Percentiles rank a stretch among this genome's conserved stretches.
Evolutionary conservation across 2,329 filamentous ascomycete species (phyloP).

Genomic region (Spiromastix sp.): DNA sequence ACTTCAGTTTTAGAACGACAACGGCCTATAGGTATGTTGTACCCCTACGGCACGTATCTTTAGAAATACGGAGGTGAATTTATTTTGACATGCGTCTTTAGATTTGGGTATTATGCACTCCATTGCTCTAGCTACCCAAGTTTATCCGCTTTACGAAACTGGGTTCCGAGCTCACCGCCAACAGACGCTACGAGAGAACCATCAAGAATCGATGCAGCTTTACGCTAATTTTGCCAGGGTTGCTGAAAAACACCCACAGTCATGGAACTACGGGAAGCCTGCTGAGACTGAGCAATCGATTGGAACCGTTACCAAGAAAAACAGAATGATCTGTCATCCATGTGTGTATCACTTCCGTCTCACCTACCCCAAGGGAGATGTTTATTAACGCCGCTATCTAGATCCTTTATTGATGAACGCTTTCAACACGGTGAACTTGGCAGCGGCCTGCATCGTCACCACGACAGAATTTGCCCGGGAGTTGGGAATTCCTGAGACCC

Average conservation of each 20-base stretch:
- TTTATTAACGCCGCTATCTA: no score
- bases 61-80: not conserved
- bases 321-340: constrained; percentile 59
- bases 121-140: constrained; percentile 54
- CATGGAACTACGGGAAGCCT: constrained; percentile 47
- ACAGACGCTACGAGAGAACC: constrained; percentile 47
- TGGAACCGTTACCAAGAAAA: constrained; percentile 43
- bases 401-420: constrained; percentile 62
- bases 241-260: constrained; percentile 41
- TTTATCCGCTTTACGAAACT: constrained; percentile 60
- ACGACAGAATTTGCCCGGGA: constrained; percentile 44
- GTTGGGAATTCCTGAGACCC: constrained; percentile 43
- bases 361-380: not conserved
- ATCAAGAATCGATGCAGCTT: constrained; percentile 47
- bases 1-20: constrained; percentile 30
- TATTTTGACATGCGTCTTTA: constrained; percentile 17
- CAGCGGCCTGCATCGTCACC: constrained; percentile 51
- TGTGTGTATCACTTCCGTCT: constrained; percentile 36
- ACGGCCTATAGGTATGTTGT: constrained; percentile 3
- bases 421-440: constrained; percentile 58
- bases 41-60: not conserved
- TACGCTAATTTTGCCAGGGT: constrained; percentile 53
- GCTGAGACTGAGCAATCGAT: constrained; percentile 42
- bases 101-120: constrained; percentile 47
- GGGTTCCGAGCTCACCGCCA: constrained; percentile 46